These are phyloP conservation scores for Castanopsis chinensis DNA, from an alignment of 306 rosid genomes.

Conservation along the genomic window DNA sequence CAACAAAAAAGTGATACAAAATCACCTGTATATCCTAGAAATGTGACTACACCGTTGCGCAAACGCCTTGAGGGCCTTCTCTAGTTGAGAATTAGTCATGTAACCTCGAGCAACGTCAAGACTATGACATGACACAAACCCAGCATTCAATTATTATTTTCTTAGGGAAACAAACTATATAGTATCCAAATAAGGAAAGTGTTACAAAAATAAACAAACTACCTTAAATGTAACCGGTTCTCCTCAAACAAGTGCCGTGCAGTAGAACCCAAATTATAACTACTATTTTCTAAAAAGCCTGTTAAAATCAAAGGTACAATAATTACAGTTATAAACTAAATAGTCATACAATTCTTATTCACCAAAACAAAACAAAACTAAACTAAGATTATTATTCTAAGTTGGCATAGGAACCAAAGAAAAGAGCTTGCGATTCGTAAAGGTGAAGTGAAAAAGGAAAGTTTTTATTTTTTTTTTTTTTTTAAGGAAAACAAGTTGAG, in stretches of 20 bases:
- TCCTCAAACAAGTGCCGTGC: conserved; percentile 59
- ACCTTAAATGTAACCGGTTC: conserved; percentile 37
- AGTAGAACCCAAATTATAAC: conserved; percentile 19
- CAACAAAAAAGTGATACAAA: conserved; percentile 27
- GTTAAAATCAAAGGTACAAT: conserved; percentile 15
- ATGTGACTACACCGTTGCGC: conserved; percentile 71
- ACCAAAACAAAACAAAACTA: neutral
- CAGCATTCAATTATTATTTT: neutral
- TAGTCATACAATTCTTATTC: neutral
- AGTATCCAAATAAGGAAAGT: conserved; percentile 15
- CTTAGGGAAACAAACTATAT: neutral
- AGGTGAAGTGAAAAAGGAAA: no score
- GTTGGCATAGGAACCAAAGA: neutral
- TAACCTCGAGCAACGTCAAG: conserved; percentile 57
- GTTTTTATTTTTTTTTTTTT: no score
- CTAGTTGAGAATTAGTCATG: conserved; percentile 84
- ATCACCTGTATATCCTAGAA: conserved; percentile 92
- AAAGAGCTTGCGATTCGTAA: no score
- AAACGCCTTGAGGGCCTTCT: conserved; percentile 55
- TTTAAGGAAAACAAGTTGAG: no score
- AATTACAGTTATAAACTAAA: conserved; percentile 17
- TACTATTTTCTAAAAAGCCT: conserved; percentile 34
- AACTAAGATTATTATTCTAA: neutral
- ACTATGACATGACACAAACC: conserved; percentile 15
- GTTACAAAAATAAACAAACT: conserved; percentile 13